phyloP scores from a whole-genome alignment of 2,329 filamentous ascomycete genomes.

The Rosellinia necatrix region DNA sequence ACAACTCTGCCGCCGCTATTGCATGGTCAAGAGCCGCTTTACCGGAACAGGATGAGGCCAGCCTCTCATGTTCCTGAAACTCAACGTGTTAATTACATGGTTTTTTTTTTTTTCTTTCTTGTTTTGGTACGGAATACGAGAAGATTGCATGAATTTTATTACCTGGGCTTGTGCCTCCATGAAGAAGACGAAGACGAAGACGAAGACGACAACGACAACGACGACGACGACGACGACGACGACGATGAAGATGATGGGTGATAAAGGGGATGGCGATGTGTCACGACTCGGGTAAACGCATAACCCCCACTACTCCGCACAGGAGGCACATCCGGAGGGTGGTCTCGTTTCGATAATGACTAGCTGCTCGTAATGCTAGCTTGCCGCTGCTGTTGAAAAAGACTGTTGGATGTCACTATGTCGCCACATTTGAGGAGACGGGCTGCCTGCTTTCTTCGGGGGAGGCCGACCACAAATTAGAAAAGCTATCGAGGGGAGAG shows the following conservation, averaged over 20 bases:
- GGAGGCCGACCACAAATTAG: too few relatives aligned
- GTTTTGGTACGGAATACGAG: slow-evolving; percentile 11
- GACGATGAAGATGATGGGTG: too few relatives aligned
- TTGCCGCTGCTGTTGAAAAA: slow-evolving; percentile 10
- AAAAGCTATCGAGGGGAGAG: too few relatives aligned
- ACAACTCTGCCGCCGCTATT: slow-evolving; percentile 77
- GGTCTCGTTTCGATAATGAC: background rate
- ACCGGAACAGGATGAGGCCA: slow-evolving; percentile 51
- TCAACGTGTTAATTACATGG: slow-evolving; percentile 9
- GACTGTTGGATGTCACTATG: slow-evolving; percentile 7
- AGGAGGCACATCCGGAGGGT: background rate
- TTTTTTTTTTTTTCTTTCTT: too few relatives aligned
- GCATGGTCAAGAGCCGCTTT: slow-evolving; percentile 74
- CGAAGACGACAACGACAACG: too few relatives aligned
- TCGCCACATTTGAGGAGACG: slow-evolving; percentile 13
- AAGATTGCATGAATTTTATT: slow-evolving; percentile 17
- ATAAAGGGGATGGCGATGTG: too few relatives aligned
- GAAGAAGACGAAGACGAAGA: background rate
- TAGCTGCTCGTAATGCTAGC: slow-evolving; percentile 6
- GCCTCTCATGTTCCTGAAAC: slow-evolving; percentile 56
- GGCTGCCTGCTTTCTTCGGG: too few relatives aligned
- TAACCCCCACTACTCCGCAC: background rate
- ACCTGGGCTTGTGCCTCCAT: slow-evolving; percentile 56
- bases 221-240: too few relatives aligned
- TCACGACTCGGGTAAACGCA: background rate